Evolutionary conservation across 2,329 filamentous ascomycete species (phyloP).

Genomic region (Seiridium unicorne): DNA sequence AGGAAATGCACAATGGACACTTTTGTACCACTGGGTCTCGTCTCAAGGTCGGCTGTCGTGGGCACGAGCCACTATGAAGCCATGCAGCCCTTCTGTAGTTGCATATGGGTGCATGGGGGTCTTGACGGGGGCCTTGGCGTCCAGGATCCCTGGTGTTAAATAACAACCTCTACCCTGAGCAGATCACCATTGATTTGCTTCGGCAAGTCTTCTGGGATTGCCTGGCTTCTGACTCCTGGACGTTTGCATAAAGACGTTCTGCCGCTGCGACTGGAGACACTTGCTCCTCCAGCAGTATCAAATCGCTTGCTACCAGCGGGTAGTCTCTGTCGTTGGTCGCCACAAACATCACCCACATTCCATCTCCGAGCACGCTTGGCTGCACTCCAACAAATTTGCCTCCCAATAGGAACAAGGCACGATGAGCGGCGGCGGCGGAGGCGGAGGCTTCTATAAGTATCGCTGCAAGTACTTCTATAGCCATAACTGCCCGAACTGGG

Average conservation of each 20-base stretch:
- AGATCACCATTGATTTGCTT: too few relatives aligned
- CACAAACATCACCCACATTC: not conserved
- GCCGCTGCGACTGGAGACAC: not conserved
- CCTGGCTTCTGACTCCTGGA: not conserved
- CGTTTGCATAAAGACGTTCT: too few relatives aligned
- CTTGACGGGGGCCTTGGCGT: too few relatives aligned
- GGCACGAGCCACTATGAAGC: too few relatives aligned
- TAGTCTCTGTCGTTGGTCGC: not conserved
- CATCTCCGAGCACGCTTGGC: too few relatives aligned
- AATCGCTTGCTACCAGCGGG: constrained; percentile 5
- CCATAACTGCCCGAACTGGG: constrained; percentile 53
- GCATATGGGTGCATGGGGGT: too few relatives aligned
- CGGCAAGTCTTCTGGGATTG: not conserved
- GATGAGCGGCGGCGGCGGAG: constrained; percentile 34
- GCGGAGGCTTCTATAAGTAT: constrained; percentile 47
- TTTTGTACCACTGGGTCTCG: too few relatives aligned
- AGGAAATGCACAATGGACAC: too few relatives aligned
- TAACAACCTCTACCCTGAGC: too few relatives aligned
- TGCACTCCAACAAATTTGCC: not conserved
- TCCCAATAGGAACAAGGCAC: not conserved
- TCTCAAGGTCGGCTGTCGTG: too few relatives aligned
- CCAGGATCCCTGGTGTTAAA: too few relatives aligned
- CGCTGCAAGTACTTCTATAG: constrained; percentile 54
- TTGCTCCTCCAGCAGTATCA: not conserved
- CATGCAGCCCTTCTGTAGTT: too few relatives aligned